Base-by-base conservation (phyloP, 805 yeast genomes). In the Barnettozyma vustinii region DNA sequence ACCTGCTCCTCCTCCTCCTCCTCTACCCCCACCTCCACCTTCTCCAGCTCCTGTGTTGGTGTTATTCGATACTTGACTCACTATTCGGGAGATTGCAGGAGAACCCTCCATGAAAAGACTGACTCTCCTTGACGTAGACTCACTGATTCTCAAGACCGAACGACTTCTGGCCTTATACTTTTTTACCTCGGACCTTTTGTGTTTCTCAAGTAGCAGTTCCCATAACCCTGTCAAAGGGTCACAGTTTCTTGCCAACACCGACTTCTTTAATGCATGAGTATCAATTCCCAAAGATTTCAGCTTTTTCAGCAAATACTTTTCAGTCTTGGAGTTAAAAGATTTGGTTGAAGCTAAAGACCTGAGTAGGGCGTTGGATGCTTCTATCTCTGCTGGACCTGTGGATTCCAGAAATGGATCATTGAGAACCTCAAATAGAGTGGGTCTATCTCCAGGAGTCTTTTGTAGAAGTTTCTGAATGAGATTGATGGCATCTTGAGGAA, bases 151-250 rank as follows among this genome's bases (percentile, higher is more conserved):
- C 23, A 61, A 35, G 8, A 61, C 64, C 3, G 72, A 68, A 37
- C 68, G 57, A 39, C 68, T 68, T 51, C 72, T 58, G 13, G 61
- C 62, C n/a, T 66, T 67, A 45, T 58, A 59, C 42, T 61, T 65
- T 18, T 58, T 54, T 6, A 54, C 60, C 37, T 68, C 68, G 33
- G 58, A 54, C 44, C 61, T 63, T 42, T 54, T 64, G 45, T 72
- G 73, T 33, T 67, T 65, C 47, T 85, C 88, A 26, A 84, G 65
- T 16, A 81, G 65, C 18, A 88, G 68, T 42, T 82, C 82, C 84
- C 91, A 89, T 49, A 83, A 73, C 0, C 92, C 96, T 13, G 86
- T 79, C 15, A 86, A 67, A 0, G 88, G 71, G 64, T 87, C 94
- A 65, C 87, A 79, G 49, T 83, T 80, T 42, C 76, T 74, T 49